Conservation (phyloP, 1,139 yeast genomes). For the Geotrichum siamense region DNA sequence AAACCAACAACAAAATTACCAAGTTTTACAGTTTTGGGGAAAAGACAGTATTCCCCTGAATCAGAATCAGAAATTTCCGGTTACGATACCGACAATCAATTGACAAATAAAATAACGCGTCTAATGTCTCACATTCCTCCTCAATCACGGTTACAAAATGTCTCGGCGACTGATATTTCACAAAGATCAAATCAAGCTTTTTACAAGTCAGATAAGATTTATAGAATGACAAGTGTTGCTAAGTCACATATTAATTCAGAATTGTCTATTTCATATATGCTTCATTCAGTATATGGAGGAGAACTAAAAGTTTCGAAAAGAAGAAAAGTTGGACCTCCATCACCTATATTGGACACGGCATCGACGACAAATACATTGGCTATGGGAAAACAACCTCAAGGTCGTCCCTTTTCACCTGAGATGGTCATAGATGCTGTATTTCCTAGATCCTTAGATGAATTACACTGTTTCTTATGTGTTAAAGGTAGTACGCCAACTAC, state of each 20-base stretch:
- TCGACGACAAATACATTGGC: neutral
- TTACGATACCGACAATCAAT: too few species aligned
- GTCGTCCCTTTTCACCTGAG: conserved; percentile 17
- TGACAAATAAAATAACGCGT: too few species aligned
- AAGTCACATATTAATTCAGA: conserved; percentile 1
- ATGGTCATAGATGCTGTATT: conserved; percentile 17
- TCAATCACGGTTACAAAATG: too few species aligned
- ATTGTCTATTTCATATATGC: neutral
- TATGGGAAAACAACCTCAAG: conserved; percentile 12
- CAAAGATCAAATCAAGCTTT: too few species aligned
- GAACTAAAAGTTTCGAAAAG: conserved; percentile 10
- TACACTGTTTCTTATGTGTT: conserved; percentile 11
- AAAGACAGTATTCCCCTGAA: too few species aligned
- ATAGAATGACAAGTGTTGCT: neutral
- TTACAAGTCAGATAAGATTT: conserved; percentile 5
- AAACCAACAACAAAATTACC: too few species aligned
- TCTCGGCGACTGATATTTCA: too few species aligned
- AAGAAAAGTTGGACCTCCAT: conserved; percentile 8
- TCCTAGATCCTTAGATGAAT: conserved; percentile 13
- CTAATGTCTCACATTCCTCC: too few species aligned
- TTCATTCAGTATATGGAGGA: conserved; percentile 12
- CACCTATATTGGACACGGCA: conserved; percentile 5
- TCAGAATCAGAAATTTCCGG: too few species aligned
- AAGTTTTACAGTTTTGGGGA: too few species aligned
- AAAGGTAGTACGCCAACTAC: conserved; percentile 8